Evolutionary conservation across 495 filamentous ascomycete species (phyloP).

Genomic region (Paragyromitra xinjiangensis): DNA sequence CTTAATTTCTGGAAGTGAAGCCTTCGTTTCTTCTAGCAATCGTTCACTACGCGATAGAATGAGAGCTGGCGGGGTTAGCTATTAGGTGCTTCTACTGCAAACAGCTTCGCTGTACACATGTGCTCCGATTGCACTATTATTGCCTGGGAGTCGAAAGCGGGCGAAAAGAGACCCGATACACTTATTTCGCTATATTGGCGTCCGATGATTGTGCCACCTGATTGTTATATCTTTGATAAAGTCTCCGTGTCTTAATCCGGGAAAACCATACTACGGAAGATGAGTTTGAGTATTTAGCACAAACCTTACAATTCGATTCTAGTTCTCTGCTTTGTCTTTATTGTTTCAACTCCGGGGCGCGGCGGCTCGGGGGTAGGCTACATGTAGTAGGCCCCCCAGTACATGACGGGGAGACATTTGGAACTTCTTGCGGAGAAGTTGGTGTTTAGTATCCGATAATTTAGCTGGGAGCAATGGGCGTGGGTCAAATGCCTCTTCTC

Average conservation of each 20-base stretch:
- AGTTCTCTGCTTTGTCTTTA: slow-evolving; percentile 3
- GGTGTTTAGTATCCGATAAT: no score
- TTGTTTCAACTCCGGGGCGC: slow-evolving; percentile 1
- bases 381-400: slow-evolving; percentile 6
- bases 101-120: not conserved
- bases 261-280: slow-evolving; percentile 7
- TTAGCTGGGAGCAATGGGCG: no score
- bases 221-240: slow-evolving; percentile 11
- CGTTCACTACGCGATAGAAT: not conserved
- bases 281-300: not conserved
- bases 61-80: slow-evolving; percentile 3
- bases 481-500: no score
- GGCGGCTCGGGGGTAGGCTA: not conserved
- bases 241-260: slow-evolving; percentile 9
- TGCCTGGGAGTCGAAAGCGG: not conserved
- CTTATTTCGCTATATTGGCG: slow-evolving; percentile 5
- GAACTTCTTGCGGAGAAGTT: no score
- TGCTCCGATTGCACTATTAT: slow-evolving; percentile 24
- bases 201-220: slow-evolving; percentile 13
- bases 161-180: not conserved
- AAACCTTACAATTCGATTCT: slow-evolving; percentile 6
- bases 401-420: no score
- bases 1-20: not conserved
- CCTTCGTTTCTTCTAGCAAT: not conserved
- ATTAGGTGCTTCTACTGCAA: not conserved